phyloP scores from a whole-genome alignment of 2,329 filamentous ascomycete species.

The Pochonia chlamydosporia region DNA sequence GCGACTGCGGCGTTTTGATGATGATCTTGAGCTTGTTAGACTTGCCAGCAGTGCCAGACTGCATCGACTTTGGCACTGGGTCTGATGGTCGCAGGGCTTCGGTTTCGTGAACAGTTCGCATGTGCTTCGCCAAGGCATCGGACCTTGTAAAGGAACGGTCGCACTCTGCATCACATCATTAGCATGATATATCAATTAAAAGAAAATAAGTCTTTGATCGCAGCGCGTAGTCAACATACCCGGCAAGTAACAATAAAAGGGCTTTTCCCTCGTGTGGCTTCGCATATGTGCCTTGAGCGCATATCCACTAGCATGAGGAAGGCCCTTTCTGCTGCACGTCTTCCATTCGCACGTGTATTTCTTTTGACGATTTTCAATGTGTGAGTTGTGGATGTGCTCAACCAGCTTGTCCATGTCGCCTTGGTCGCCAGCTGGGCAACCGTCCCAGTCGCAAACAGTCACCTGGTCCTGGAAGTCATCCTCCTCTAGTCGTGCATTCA shows the following conservation, averaged over 20 bases:
- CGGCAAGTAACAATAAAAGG: conserved; percentile 92
- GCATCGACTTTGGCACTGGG: conserved; percentile 65
- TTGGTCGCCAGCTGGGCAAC: conserved; percentile 64
- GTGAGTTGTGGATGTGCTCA: conserved; percentile 82
- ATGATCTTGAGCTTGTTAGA: conserved; percentile 56
- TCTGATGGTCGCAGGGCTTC: conserved; percentile 81
- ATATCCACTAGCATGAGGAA: conserved; percentile 91
- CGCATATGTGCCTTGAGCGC: conserved; percentile 95
- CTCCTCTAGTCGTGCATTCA: conserved; percentile 63
- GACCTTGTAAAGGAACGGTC: conserved; percentile 94
- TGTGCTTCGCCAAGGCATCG: conserved; percentile 94
- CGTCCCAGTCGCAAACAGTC: conserved; percentile 72
- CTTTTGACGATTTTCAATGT: conserved; percentile 89
- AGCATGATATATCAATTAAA: background rate
- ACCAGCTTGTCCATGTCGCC: conserved; percentile 78
- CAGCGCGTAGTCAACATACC: conserved; percentile 45
- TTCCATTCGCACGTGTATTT: conserved; percentile 99
- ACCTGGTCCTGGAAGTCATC: conserved; percentile 74
- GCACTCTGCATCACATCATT: conserved; percentile 60
- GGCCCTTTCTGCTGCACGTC: conserved; percentile 80
- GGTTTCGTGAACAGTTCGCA: conserved; percentile 97
- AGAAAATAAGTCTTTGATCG: background rate
- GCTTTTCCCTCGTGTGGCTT: conserved; percentile 96
- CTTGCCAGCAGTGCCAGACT: conserved; percentile 38
- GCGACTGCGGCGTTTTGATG: conserved; percentile 55